phyloP scores from a whole-genome alignment of 2,329 filamentous ascomycete genomes.

The Penicillium sp. region DNA sequence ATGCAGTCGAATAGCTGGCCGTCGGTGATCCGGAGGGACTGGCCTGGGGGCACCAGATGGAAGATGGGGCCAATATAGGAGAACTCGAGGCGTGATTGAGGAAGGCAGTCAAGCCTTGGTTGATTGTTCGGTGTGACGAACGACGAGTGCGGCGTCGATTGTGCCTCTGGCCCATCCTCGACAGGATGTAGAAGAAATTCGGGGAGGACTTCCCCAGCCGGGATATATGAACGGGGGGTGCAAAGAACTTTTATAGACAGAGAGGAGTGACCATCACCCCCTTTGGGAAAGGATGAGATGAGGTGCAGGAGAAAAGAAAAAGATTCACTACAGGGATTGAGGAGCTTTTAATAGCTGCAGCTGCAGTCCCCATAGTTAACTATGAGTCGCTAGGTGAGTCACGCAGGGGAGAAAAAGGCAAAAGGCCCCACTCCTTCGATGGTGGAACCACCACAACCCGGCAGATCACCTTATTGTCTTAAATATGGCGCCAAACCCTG shows the following conservation, averaged over 20 bases:
- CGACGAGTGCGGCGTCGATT: constrained; percentile 48
- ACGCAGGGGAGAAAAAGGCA: constrained; percentile 13
- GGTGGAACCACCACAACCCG: constrained; percentile 17
- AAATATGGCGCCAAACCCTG: constrained; percentile 17
- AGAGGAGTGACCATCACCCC: constrained; percentile 41
- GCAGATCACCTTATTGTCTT: constrained; percentile 21
- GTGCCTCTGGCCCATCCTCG: constrained; percentile 48
- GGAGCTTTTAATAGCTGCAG: constrained; percentile 15
- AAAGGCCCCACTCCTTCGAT: not conserved
- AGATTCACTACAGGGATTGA: constrained; percentile 13
- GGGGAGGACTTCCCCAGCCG: constrained; percentile 2
- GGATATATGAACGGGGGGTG: constrained; percentile 5
- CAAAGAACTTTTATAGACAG: constrained; percentile 18
- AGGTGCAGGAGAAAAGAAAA: constrained; percentile 20
- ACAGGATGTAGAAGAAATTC: constrained; percentile 1
- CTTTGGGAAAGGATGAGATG: constrained; percentile 36
- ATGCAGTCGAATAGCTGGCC: constrained; percentile 23
- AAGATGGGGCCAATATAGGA: constrained; percentile 5
- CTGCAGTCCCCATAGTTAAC: not conserved
- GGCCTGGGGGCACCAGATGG: constrained; percentile 7
- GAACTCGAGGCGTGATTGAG: constrained; percentile 7
- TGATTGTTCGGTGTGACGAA: constrained; percentile 34
- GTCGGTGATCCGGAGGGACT: constrained; percentile 17
- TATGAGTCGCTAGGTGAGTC: constrained; percentile 18
- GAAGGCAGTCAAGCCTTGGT: constrained; percentile 5